Evolutionary conservation across 2,329 filamentous ascomycete genomes (phyloP).

Genomic region (Stemphylium beticola): DNA sequence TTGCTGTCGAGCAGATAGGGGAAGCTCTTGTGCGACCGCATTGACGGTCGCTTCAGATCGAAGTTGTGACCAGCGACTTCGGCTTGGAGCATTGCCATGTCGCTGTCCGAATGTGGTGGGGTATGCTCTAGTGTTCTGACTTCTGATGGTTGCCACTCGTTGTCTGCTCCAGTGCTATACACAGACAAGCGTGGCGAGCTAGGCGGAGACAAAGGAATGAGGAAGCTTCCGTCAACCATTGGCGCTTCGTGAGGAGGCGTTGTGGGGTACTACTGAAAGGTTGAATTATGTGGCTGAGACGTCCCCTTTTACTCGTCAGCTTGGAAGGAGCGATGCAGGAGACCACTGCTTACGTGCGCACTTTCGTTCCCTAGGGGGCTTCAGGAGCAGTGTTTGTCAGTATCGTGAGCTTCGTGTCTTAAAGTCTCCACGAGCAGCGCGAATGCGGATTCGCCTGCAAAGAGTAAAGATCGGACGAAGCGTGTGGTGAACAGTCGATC

Average conservation of each 20-base stretch:
- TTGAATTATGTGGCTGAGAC: conserved; percentile 30
- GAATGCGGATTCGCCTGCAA: conserved; percentile 4
- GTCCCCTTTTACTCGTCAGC: conserved; percentile 35
- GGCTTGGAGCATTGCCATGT: conserved; percentile 49
- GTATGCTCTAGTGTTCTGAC: conserved; percentile 43
- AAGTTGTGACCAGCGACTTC: conserved; percentile 45
- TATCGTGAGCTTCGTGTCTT: conserved; percentile 1
- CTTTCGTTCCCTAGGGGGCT: conserved; percentile 9
- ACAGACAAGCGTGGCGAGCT: conserved; percentile 59
- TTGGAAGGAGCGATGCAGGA: not conserved
- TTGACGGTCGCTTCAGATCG: conserved; percentile 47
- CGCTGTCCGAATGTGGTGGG: conserved; percentile 43
- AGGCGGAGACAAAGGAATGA: conserved; percentile 57
- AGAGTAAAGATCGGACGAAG: conserved; percentile 35
- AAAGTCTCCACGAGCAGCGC: not conserved
- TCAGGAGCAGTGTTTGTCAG: not conserved
- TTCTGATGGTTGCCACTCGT: conserved; percentile 53
- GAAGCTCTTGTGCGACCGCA: conserved; percentile 54
- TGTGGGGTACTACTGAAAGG: conserved; percentile 21
- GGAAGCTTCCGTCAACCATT: conserved; percentile 55
- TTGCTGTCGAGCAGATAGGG: conserved; percentile 51
- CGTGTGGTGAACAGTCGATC: conserved; percentile 33
- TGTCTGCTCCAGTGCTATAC: conserved; percentile 51
- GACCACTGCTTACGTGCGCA: conserved; percentile 15
- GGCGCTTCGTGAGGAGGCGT: conserved; percentile 36